Base-by-base conservation (phyloP, 2,329 filamentous ascomycete species). In the Pseudocercospora macadamiae region DNA sequence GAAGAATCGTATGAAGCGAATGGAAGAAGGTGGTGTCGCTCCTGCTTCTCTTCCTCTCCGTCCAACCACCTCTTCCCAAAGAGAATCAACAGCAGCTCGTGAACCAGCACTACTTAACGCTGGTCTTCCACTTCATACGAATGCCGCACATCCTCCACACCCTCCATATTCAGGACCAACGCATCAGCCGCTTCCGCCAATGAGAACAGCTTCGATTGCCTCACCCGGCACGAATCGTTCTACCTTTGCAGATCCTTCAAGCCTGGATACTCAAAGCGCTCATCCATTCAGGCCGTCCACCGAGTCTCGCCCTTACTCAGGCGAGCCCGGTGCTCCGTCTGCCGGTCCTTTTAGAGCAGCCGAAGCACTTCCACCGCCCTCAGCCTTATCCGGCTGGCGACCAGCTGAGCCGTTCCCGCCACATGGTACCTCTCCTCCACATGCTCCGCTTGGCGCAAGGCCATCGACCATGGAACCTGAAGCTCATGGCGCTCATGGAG, bases 1-100 rank as follows among this genome's bases (percentile, higher is more conserved):
- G 68, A 80, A 78, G 67, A 77, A 78, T 55, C 77, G 76, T 45
- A 69, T 82, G 19, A 77, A 68, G 60, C 66, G 71, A 14, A 60
- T 73, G 39, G 72, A 74, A 42, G 65, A 69, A 4, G 60, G 60
- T 16, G 62, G 45, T 14, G 55, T 65, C 12, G 54, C 59, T 21
- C 6, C 59, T 5, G 32, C 61, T 16, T 34, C 60, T n/a, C 23
- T 25, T 19, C 54, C 47, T 9, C n/a, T 54, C 10, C 26, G n/a
- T 34, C 47, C 57, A 9, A 52, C 55, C 36, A 44, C 44, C 37
- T 54, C 18, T n/a, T 32, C 30, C n/a, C 44, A 54, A 21, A 49
- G 58, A 45, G 54, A 55, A 21, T 21, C 21, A 25, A n/a, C n/a
- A n/a, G 26, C 36, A 3, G n/a, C 47, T 26, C 57, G 59, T 19